Evolutionary conservation across 75 land plant genomes (phyloP).

Genomic region (Pinus tabuliformis): DNA sequence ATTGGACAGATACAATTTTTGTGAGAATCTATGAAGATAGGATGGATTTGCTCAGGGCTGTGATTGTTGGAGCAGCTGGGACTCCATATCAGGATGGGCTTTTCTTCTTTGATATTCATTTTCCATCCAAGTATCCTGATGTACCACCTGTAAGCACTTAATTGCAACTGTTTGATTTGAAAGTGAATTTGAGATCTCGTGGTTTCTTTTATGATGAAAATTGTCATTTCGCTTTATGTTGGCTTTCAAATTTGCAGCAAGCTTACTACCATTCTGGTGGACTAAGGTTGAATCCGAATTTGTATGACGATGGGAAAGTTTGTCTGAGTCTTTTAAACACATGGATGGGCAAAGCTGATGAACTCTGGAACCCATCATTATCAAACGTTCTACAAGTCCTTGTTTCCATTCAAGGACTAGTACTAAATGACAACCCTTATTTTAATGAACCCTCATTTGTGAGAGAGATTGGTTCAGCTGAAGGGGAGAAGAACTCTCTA

Average conservation of each 20-base stretch:
- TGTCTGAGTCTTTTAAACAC: too few relatives aligned
- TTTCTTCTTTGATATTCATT: conserved; percentile 74
- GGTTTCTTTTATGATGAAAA: too few relatives aligned
- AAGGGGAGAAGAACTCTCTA: conserved; percentile 17
- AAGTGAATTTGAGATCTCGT: too few relatives aligned
- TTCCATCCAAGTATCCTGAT: conserved; percentile 32
- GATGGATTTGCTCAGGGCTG: conserved; percentile 90
- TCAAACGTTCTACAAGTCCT: conserved; percentile 84
- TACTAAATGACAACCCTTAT: conserved; percentile 49
- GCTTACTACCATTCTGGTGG: conserved; percentile 50
- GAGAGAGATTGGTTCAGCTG: not conserved
- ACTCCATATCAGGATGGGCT: conserved; percentile 56
- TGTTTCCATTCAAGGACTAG: conserved; percentile 89
- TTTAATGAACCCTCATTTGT: conserved; percentile 74
- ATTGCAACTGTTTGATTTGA: too few relatives aligned
- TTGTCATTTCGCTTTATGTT: too few relatives aligned
- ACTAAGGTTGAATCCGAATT: conserved; percentile 17
- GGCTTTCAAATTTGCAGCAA: too few relatives aligned
- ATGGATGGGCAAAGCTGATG: too few relatives aligned
- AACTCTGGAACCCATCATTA: conserved; percentile 40
- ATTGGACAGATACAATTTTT: conserved; percentile 62
- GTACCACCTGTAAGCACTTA: too few relatives aligned
- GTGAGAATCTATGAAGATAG: conserved; percentile 83
- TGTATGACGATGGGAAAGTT: too few relatives aligned
- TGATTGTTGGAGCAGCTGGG: conserved; percentile 82